These are phyloP conservation scores for Beauveria bassiana DNA, from an alignment of 2,329 filamentous ascomycete species.

Conservation along the genomic window DNA sequence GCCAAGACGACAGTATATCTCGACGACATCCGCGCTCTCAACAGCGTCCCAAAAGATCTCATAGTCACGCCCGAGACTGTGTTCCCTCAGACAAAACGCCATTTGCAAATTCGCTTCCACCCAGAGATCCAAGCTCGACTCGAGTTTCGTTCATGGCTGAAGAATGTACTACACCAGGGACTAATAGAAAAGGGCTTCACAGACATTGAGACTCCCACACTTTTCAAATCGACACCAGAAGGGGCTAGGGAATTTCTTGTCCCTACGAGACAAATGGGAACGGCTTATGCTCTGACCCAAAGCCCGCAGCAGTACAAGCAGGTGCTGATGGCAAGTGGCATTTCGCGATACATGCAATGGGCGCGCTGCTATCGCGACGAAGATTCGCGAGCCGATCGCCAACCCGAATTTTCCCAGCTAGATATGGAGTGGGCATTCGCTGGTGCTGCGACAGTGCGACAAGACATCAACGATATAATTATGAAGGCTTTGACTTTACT, in stretches of 20 bases:
- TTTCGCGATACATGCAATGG: constrained; percentile 81
- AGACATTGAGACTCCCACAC: constrained; percentile 83
- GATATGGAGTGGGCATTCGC: constrained; percentile 93
- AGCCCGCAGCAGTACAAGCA: constrained; percentile 99
- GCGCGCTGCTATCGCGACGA: constrained; percentile 94
- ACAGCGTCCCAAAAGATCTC: constrained; percentile 49
- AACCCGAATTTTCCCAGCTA: constrained; percentile 87
- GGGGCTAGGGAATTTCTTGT: constrained; percentile 93
- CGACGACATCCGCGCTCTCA: constrained; percentile 40
- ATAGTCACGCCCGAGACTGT: constrained; percentile 67
- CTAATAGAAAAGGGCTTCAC: constrained; percentile 54
- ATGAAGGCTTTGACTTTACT: constrained; percentile 22
- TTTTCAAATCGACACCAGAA: constrained; percentile 97
- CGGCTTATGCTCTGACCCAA: constrained; percentile 86
- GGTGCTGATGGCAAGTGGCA: constrained; percentile 86
- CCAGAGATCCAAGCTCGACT: constrained; percentile 59
- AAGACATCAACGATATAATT: constrained; percentile 29
- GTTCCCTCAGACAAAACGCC: constrained; percentile 67
- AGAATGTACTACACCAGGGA: constrained; percentile 41
- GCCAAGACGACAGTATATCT: constrained; percentile 53
- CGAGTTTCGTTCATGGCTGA: constrained; percentile 56
- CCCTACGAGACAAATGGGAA: constrained; percentile 66
- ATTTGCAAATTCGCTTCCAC: constrained; percentile 79
- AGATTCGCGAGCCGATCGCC: constrained; percentile 82
- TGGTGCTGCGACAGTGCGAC: constrained; percentile 33